Conservation (phyloP, 768 basidiomycete species). For the Glaciozyma martinii region DNA sequence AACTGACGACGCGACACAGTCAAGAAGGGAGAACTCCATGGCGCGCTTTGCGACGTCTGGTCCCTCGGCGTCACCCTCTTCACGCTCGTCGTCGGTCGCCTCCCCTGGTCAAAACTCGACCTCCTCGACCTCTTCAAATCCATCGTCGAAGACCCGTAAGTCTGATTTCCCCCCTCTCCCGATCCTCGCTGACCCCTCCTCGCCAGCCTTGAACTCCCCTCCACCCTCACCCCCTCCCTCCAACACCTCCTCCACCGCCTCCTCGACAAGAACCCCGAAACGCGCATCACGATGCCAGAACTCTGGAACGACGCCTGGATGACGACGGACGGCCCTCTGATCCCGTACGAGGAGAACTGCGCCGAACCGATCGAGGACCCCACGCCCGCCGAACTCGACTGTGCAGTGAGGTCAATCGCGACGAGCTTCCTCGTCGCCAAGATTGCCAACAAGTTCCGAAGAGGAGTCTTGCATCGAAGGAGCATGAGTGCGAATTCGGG, state of each 20-base stretch:
- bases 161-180: not conserved
- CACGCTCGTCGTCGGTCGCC: constrained; percentile 28
- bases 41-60: not conserved
- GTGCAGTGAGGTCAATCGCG: constrained; percentile 14
- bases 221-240: constrained; percentile 3
- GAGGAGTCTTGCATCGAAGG: not conserved
- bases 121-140: not conserved
- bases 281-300: constrained; percentile 9
- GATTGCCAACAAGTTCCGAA: not conserved
- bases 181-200: not conserved
- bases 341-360: constrained; percentile 24
- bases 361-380: constrained; percentile 14
- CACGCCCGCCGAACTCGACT: constrained; percentile 15
- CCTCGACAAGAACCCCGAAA: constrained; percentile 5
- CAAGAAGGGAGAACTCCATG: not conserved
- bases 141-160: constrained; percentile 27
- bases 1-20: not conserved
- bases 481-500: not conserved
- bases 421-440: constrained; percentile 17
- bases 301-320: constrained; percentile 27
- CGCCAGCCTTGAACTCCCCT: not conserved
- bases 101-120: constrained; percentile 26
- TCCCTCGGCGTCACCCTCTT: constrained; percentile 29
- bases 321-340: constrained; percentile 5
- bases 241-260: constrained; percentile 3